Base-by-base conservation (phyloP, 176 grass and related monocot species). In the Aegilops speltoides region DNA sequence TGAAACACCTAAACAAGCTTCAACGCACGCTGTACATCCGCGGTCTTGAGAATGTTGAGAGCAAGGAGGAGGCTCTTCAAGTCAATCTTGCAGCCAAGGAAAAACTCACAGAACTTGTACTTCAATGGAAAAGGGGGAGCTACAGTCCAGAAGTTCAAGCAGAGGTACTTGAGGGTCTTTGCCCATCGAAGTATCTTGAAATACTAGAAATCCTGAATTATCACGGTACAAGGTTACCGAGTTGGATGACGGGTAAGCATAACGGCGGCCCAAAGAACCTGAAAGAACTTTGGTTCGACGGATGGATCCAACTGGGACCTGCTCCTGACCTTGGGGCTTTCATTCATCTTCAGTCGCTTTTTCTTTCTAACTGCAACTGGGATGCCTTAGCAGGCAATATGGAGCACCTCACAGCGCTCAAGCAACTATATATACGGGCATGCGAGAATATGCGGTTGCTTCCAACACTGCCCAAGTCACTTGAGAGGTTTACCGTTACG, bases 71-170 rank as follows among this genome's bases (percentile, higher is more conserved):
- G 22, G 57, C 57, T 61, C 1, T 61, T 61, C 0, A 61, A 61
- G 7, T 23, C 57, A 61, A 61, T 23, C 57, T 61, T 61, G 20
- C 57, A 10, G 8, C 8, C 3, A 61, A 61, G 57, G 57, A 61
- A 23, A 61, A n/a, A 23, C 57, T 61, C 20, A 23, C 2, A 61
- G 0, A 10, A 61, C 22, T 61, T 6, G 0, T 23, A 10, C 57
- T 61, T 0, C 0, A 3, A 1, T 61, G n/a, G n/a, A n/a, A n/a
- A n/a, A n/a, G n/a, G n/a, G 57, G 57, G 2, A 61, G 22, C 5
- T 61, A 22, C 57, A 61, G 2, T 23, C 57, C 57, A 23, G 57
- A 60, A 60, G 19, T 60, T 60, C 2, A 60, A 60, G 56, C 56
- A 22, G 56, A 59, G 56, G 56, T 59, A 0, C 56, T 59, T 22